Evolutionary conservation across 1,284 basidiomycete genomes (phyloP).

Genomic region (Irpex sp.): DNA sequence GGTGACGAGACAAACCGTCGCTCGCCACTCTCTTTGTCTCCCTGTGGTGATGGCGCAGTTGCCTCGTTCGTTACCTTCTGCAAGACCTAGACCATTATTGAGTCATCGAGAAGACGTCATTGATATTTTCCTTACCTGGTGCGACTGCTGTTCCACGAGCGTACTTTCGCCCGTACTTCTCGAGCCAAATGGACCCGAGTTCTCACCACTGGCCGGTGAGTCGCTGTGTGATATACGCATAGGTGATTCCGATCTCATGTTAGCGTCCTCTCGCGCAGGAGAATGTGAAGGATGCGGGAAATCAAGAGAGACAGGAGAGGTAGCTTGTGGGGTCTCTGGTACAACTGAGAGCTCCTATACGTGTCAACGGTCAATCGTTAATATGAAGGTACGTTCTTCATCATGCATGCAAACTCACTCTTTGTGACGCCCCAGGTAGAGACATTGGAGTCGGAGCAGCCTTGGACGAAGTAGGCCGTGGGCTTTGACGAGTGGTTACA

Average conservation of each 20-base stretch:
- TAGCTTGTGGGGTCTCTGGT: background rate
- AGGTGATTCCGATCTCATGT: background rate
- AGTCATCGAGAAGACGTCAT: background rate
- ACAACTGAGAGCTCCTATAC: background rate
- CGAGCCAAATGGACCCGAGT: background rate
- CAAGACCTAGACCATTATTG: background rate
- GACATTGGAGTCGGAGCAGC: background rate
- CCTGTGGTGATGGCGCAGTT: no score
- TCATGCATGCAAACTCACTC: background rate
- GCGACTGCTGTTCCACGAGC: background rate
- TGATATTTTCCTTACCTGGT: background rate
- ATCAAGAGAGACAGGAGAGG: background rate
- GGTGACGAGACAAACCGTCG: background rate
- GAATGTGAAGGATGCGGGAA: background rate
- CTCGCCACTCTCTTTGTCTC: no score
- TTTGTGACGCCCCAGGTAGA: background rate
- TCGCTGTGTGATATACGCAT: background rate
- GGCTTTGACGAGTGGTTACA: no score
- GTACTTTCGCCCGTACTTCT: slow-evolving; percentile 1
- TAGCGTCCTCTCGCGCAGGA: background rate
- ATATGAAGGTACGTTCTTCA: no score
- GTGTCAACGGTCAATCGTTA: background rate
- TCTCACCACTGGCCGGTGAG: background rate
- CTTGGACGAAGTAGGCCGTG: no score
- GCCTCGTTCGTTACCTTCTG: background rate